Evolutionary conservation across 1,284 basidiomycete species (phyloP), one percentile per base, ranked within the genome.

Genomic region (Cystobasidium slooffiae): DNA sequence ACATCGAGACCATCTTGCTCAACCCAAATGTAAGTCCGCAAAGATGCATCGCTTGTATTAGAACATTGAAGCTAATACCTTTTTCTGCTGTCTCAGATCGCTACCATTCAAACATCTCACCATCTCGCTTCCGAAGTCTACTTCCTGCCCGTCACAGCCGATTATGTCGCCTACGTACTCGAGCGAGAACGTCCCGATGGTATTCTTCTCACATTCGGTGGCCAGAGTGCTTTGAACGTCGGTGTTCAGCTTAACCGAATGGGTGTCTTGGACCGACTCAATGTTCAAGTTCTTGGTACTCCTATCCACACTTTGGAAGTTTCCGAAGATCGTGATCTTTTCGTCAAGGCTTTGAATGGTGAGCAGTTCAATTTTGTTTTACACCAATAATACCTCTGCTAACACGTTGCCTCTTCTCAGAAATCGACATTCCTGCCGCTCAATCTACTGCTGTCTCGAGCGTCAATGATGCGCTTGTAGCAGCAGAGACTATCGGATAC

Each of bases 151-250:
- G 90, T 99, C 81, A 97, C 96, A 0, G 86, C 93, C 70, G 97
- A 99, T 83, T 98, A 98, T 84, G 97, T 99, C 75, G 95, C 96
- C 77, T 97, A 98, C 81, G 94, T 99, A 20, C 86, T 99, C 81
- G 96, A 99, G 85, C 97, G 97, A 85, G 97, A 99, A 84, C 88
- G 94, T 12, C 97, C 97, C 0, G 97, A 99, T 81, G 97, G 97
- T 78, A 93, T 99, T 77, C 86, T 99, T 44, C 88, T 99, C 76
- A 99, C 97, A 8, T 99, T 99, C 80, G 97, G 97, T 83, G 97
- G 97, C 49, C 97, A 99, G 83, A 94, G 92, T 79, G 97, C 97
- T 8, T 86, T 99, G 76, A 99, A 99, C 82, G 97, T 99, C 78
- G 97, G 97, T 80, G 95, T 99, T 80, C 92, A 91, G 82, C 88